Conservation (phyloP, 805 yeast genomes). For the Candida stauntonica region DNA sequence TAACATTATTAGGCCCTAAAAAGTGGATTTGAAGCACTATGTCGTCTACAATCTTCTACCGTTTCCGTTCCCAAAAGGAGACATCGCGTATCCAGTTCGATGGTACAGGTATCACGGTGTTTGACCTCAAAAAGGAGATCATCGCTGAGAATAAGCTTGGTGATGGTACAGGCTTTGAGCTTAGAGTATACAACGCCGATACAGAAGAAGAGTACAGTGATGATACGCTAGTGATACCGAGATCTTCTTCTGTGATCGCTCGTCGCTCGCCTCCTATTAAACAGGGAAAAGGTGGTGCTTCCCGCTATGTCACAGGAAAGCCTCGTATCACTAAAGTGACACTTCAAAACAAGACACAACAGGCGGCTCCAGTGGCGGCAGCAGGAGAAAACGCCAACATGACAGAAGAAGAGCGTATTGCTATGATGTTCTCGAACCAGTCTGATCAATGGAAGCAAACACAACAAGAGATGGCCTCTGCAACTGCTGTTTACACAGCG, state of each 20-base stretch:
- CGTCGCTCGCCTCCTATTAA: constrained; percentile 67
- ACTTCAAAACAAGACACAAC: constrained; percentile 11
- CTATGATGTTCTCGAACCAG: constrained; percentile 88
- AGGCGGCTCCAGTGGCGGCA: constrained; percentile 8
- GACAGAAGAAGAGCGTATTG: constrained; percentile 83
- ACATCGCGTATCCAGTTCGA: constrained; percentile 81
- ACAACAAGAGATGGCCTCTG: constrained; percentile 84
- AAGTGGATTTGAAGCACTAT: no score
- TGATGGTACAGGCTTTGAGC: constrained; percentile 79
- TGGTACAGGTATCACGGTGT: constrained; percentile 94
- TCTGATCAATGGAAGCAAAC: constrained; percentile 94
- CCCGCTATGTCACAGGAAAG: constrained; percentile 68
- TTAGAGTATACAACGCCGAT: constrained; percentile 67
- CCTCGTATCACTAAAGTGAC: constrained; percentile 45
- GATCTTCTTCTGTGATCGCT: constrained; percentile 81
- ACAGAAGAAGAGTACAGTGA: constrained; percentile 73
- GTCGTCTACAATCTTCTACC: constrained; percentile 87
- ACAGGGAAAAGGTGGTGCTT: constrained; percentile 46
- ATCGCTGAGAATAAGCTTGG: constrained; percentile 76
- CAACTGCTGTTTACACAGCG: constrained; percentile 62
- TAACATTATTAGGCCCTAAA: no score
- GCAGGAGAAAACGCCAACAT: constrained; percentile 17
- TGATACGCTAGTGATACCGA: constrained; percentile 86
- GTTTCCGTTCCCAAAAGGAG: constrained; percentile 77
- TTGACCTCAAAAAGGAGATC: constrained; percentile 90